These are phyloP conservation scores for Macadamia integrifolia DNA, from an alignment of 164 flowering plant genomes.

Conservation along the genomic window DNA sequence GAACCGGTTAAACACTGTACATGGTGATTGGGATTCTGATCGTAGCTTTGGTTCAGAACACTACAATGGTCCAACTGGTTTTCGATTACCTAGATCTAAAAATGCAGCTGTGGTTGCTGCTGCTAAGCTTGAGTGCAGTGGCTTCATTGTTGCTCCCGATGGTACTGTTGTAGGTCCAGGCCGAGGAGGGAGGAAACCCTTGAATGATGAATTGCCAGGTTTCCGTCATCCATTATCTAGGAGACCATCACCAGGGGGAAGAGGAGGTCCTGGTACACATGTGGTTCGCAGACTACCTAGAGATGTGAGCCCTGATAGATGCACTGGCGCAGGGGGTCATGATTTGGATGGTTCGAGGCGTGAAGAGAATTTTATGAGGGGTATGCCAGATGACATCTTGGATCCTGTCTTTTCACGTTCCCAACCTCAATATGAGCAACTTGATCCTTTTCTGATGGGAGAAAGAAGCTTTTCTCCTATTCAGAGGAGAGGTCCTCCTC, in stretches of 20 bases:
- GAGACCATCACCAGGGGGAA: conserved; percentile 44
- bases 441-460: conserved; percentile 32
- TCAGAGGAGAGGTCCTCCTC: conserved; percentile 24
- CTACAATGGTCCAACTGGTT: conserved; percentile 27
- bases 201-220: conserved; percentile 30
- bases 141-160: conserved; percentile 27
- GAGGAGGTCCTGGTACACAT: conserved; percentile 37
- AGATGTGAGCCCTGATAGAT: conserved; percentile 43
- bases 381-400: conserved; percentile 31
- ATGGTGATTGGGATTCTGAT: conserved; percentile 34
- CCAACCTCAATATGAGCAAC: conserved; percentile 38
- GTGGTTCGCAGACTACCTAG: conserved; percentile 39
- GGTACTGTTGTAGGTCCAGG: conserved; percentile 27
- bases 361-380: conserved; percentile 40
- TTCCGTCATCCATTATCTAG: conserved; percentile 36
- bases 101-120: conserved; percentile 24
- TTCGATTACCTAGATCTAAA: conserved; percentile 33
- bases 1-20: conserved; percentile 22
- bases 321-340: conserved; percentile 28
- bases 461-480: conserved; percentile 37
- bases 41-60: conserved; percentile 32
- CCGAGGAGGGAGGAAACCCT: conserved; percentile 40
- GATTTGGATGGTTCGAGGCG: conserved; percentile 36
- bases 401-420: conserved; percentile 32
- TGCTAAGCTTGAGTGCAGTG: conserved; percentile 25